Percentiles rank a stretch among this genome's conserved stretches.
phyloP scores from a whole-genome alignment of 768 basidiomycete species.

The Suillus alpinus region DNA sequence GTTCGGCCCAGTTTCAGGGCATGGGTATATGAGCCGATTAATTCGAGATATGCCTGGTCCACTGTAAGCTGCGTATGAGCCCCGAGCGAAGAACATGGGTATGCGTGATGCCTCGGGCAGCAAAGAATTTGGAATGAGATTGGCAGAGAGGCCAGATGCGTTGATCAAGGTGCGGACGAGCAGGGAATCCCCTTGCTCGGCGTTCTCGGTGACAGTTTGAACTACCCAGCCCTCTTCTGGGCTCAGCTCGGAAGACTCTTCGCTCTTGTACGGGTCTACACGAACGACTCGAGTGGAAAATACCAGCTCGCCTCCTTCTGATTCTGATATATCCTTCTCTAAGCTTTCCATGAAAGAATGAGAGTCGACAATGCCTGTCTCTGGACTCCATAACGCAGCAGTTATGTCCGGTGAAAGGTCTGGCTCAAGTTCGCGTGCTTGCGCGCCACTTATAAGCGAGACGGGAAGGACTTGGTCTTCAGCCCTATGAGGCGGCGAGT shows the following conservation, averaged over 20 bases:
- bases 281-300: conserved; percentile 83
- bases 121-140: conserved; percentile 68
- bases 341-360: conserved; percentile 81
- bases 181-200: conserved; percentile 56
- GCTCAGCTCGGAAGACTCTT: conserved; percentile 24
- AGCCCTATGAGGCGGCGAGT: conserved; percentile 28
- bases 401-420: conserved; percentile 70
- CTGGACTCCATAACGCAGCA: conserved; percentile 75
- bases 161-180: conserved; percentile 79
- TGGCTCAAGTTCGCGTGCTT: conserved; percentile 77
- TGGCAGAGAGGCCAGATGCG: conserved; percentile 72
- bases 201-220: conserved; percentile 63
- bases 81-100: conserved; percentile 77
- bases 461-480: conserved; percentile 52
- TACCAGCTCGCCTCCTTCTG: conserved; percentile 66
- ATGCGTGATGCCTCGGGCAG: conserved; percentile 55
- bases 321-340: conserved; percentile 76
- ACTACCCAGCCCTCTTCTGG: conserved; percentile 83
- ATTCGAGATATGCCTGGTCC: conserved; percentile 72
- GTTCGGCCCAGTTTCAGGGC: conserved; percentile 62
- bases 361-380: conserved; percentile 89
- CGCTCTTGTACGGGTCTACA: conserved; percentile 59
- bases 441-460: conserved; percentile 60
- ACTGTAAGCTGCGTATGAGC: conserved; percentile 85
- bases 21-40: conserved; percentile 86